Evolutionary conservation across 305 asterid genomes (phyloP).

Genomic region (Fraxinus greggii): DNA sequence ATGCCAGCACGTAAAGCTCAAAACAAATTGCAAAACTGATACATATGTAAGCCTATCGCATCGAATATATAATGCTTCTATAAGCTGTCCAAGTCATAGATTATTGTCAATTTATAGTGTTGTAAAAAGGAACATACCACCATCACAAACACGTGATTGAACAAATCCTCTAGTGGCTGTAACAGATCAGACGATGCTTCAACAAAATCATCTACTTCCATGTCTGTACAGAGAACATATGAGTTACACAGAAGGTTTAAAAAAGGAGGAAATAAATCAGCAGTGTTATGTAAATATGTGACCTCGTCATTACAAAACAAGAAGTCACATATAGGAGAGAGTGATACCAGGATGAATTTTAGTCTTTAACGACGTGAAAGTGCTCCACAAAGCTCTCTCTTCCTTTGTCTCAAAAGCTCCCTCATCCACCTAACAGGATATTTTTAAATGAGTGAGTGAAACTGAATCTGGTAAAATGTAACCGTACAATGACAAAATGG

Average conservation of each 20-base stretch:
- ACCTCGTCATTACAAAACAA: not conserved
- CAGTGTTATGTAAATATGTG: constrained; percentile 8
- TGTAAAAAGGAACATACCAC: constrained; percentile 61
- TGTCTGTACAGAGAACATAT: constrained; percentile 41
- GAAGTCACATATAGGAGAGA: constrained; percentile 17
- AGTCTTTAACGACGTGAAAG: constrained; percentile 62
- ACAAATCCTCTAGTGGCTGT: constrained; percentile 84
- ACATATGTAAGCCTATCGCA: not conserved
- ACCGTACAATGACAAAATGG: not conserved
- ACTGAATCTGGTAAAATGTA: not conserved
- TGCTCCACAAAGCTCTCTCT: constrained; percentile 80
- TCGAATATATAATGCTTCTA: not conserved
- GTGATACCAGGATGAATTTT: constrained; percentile 63
- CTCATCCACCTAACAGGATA: constrained; percentile 72
- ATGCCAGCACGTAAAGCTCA: not conserved
- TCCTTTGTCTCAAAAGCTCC: constrained; percentile 69
- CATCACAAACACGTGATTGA: constrained; percentile 84
- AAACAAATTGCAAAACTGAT: not conserved
- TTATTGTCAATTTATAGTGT: not conserved
- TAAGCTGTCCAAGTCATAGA: not conserved
- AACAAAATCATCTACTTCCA: constrained; percentile 89
- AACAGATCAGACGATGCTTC: constrained; percentile 61
- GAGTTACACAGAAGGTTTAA: constrained; percentile 1
- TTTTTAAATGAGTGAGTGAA: not conserved
- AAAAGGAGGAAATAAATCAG: constrained; percentile 4